A percentile compares a stretch with the other conserved stretches of the same genome.
These are phyloP conservation scores for Annona squamosa DNA, from an alignment of 164 flowering plant species.

Conservation along the genomic window DNA sequence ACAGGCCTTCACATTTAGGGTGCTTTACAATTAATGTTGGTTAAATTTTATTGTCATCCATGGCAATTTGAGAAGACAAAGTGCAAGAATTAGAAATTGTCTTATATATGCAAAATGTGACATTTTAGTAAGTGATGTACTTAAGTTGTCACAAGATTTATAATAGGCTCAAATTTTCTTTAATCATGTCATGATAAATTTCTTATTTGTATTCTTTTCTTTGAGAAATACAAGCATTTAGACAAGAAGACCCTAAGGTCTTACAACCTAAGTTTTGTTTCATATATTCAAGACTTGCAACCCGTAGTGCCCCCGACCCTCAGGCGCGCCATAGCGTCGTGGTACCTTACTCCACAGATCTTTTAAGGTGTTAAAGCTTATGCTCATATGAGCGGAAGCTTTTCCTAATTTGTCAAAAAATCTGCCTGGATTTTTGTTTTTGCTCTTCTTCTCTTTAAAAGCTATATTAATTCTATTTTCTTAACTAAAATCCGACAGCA, in stretches of 20 bases:
- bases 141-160: slow-evolving; percentile 44
- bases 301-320: too few relatives aligned
- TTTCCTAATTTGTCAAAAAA: too few relatives aligned
- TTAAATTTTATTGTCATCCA: slow-evolving; percentile 2
- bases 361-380: too few relatives aligned
- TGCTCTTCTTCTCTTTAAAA: too few relatives aligned
- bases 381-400: too few relatives aligned
- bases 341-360: too few relatives aligned
- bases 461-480: too few relatives aligned
- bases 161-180: slow-evolving; percentile 27
- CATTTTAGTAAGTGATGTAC: slow-evolving; percentile 57
- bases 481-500: too few relatives aligned
- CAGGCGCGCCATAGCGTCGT: too few relatives aligned
- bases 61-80: slow-evolving; percentile 57
- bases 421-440: too few relatives aligned
- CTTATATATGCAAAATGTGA: slow-evolving; percentile 97
- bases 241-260: not conserved
- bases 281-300: too few relatives aligned
- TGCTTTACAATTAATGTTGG: not conserved
- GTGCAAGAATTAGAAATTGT: slow-evolving; percentile 55
- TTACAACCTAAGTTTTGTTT: too few relatives aligned
- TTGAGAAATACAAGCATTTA: not conserved
- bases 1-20: not conserved
- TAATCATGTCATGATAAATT: not conserved
- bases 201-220: not conserved